Conservation (phyloP, 139 green algal species). For the Chlorella sp. region DNA sequence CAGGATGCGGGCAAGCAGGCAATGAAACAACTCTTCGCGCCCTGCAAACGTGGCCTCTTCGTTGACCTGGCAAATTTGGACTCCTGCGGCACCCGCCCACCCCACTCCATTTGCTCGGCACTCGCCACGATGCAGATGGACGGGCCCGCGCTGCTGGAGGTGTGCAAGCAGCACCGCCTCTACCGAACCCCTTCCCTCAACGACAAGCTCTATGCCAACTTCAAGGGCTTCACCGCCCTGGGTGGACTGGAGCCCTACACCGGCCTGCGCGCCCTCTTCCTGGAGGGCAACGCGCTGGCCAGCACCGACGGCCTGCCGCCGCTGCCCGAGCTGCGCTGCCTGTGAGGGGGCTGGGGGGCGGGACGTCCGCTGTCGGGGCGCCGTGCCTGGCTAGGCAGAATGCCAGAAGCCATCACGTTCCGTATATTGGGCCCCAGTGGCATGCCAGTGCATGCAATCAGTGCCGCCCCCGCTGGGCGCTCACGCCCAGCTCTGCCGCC, state of each 20-base stretch:
- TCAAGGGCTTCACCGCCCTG: slow-evolving; percentile 83
- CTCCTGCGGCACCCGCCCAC: neutral
- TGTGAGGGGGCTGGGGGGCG: slow-evolving; percentile 61
- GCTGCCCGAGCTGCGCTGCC: slow-evolving; percentile 81
- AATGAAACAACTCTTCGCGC: neutral
- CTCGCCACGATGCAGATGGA: slow-evolving; percentile 71
- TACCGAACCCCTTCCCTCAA: slow-evolving; percentile 87
- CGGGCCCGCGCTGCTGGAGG: slow-evolving; percentile 48
- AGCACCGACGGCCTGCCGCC: slow-evolving; percentile 75
- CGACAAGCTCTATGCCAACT: slow-evolving; percentile 89
- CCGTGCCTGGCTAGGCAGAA: neutral
- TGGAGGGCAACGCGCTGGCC: slow-evolving; percentile 89
- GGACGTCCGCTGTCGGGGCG: neutral
- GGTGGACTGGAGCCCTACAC: slow-evolving; percentile 79
- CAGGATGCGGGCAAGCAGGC: neutral
- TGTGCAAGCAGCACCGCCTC: slow-evolving; percentile 81
- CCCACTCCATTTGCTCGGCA: neutral
- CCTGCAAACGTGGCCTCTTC: neutral
- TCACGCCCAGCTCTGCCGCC: neutral
- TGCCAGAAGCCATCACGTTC: too few species aligned
- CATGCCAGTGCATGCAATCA: neutral
- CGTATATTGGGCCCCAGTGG: neutral
- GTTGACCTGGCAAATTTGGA: neutral
- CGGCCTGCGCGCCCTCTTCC: slow-evolving; percentile 83
- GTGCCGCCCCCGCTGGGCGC: neutral